Base-by-base conservation (phyloP, 2,329 filamentous ascomycete species). In the Aaosphaeria arxii region DNA sequence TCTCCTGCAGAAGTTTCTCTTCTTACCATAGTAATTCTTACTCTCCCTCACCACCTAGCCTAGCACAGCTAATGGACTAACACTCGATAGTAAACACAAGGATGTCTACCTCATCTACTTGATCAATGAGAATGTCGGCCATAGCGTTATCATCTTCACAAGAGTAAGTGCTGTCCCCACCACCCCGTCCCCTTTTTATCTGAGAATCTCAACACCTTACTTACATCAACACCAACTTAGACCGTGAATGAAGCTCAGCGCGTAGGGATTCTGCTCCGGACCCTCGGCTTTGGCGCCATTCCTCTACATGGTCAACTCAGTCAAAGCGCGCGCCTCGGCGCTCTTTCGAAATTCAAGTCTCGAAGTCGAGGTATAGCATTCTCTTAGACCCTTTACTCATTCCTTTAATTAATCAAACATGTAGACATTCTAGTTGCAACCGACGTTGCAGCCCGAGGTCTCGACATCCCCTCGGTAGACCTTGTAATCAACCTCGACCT, bases 391-490 rank as follows among this genome's bases (percentile, higher is more conserved):
- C 95, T 56, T 24, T 24, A 24, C 17, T 24, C 17, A 24, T 24
- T 24, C 17, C 17, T 24, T 24, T 24, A 24, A 24, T 24, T 24
- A 24, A 24, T 3, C 17, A 24, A 24, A 24, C 17, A 24, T 24
- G 17, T 24, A 24, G 41, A 43, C 41, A 92, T 99, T 36, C 81
- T 99, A 4, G 88, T 96, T 4, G 91, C 91, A 7, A 96, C 91
- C 0, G 91, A 96, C 67, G 89, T 96, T n/a, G 91, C 91, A 1
- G 89, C 91, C 1, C 85, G 91, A 67, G 92, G 91, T 78, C 78
- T 96, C 5, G 91, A 96, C 75, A 95, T 96, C 42, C 91, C 91
- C 9, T 87, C 84, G n/a, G 91, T 96, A 9, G 90, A 95, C 56
- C 74, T 92, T 0, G 89, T 96, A 2, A 70, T 96, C 56, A 96